Percentiles rank a stretch among this genome's conserved stretches.
These are phyloP conservation scores for Tricholoma furcatifolium DNA, from an alignment of 768 basidiomycete species.

Conservation along the genomic window DNA sequence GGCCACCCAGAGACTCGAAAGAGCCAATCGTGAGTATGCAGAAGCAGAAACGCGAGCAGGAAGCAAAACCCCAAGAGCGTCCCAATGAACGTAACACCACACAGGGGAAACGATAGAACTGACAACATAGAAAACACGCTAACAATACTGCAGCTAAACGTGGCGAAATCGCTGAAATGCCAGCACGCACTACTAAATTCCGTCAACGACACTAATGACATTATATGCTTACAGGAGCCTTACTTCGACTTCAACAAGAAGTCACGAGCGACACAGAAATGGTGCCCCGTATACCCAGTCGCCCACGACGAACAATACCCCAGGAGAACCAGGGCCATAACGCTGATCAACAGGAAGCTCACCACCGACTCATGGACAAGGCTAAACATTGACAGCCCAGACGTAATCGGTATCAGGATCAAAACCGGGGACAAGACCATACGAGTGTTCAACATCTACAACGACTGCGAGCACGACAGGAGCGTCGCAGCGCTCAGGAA, in stretches of 20 bases:
- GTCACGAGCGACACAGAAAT: slow-evolving; percentile 14
- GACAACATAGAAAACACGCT: too few species aligned
- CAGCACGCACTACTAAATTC: too few species aligned
- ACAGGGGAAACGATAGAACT: too few species aligned
- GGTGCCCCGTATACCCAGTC: slow-evolving; percentile 11
- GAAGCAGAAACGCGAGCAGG: too few species aligned
- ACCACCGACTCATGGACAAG: slow-evolving; percentile 22
- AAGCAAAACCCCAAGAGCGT: too few species aligned
- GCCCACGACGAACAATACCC: not conserved
- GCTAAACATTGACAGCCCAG: slow-evolving; percentile 17
- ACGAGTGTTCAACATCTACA: slow-evolving; percentile 38
- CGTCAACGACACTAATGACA: too few species aligned
- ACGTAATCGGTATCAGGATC: slow-evolving; percentile 26
- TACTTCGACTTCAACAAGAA: slow-evolving; percentile 10
- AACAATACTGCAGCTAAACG: too few species aligned
- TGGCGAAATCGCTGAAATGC: too few species aligned
- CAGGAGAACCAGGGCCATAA: slow-evolving; percentile 13
- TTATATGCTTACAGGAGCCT: slow-evolving; percentile 36
- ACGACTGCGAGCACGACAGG: too few species aligned
- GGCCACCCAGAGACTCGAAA: too few species aligned
- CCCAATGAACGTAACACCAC: too few species aligned
- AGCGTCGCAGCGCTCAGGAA: slow-evolving; percentile 11
- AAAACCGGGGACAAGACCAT: slow-evolving; percentile 14
- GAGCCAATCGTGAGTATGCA: too few species aligned
- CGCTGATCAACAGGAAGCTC: slow-evolving; percentile 17